Base-by-base conservation (phyloP, 2,329 filamentous ascomycete genomes). In the Pseudogymnoascus sp. region DNA sequence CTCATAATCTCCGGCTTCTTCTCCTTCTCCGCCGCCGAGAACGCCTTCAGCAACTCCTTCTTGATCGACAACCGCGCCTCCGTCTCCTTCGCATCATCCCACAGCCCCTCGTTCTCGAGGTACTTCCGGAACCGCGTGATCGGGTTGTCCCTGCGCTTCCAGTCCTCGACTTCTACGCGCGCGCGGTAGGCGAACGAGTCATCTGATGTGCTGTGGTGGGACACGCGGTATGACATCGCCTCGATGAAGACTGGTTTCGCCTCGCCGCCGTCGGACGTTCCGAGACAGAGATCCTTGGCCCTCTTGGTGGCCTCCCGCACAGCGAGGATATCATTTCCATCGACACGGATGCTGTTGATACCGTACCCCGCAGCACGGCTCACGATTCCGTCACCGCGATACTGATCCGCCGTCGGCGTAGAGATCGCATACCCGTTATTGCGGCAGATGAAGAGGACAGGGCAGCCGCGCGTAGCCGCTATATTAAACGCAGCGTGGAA, bases 171-270 rank as follows among this genome's bases (percentile, higher is more conserved):
- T 73, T 99, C 95, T 0, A 97, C 87, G 26, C 89, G 86, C 1
- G 93, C 92, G 8, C 95, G 89, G 78, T 99, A 99, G 0, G 95
- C 95, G 72, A 97, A 99, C 26, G 90, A 95, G 77, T 99, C 95
- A 73, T 99, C 95, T 0, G 90, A 95, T 0, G 95, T 99, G 76
- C 91, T 96, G 78, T 99, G 95, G 74, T 99, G 92, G 6, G 90
- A 93, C 47, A 97, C 93, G n/a, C 95, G 91, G 77, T 99, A 99
- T 23, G 90, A 93, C 90, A 99, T 96, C 63, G 92, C 92, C 77
- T 99, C 95, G 42, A 99, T 88, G 7, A 99, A 79, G 0, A 99
- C 84, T n/a, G 90, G 91, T 47, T 68, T 66, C 13, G n/a, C 15
- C 10, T 44, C 33, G 1, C 71, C 69, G 4, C 68, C 70, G 61